A percentile compares a stretch with the other conserved stretches of the same genome.
Evolutionary conservation across 768 basidiomycete genomes (phyloP).

Genomic region (Trametopsis cervina): DNA sequence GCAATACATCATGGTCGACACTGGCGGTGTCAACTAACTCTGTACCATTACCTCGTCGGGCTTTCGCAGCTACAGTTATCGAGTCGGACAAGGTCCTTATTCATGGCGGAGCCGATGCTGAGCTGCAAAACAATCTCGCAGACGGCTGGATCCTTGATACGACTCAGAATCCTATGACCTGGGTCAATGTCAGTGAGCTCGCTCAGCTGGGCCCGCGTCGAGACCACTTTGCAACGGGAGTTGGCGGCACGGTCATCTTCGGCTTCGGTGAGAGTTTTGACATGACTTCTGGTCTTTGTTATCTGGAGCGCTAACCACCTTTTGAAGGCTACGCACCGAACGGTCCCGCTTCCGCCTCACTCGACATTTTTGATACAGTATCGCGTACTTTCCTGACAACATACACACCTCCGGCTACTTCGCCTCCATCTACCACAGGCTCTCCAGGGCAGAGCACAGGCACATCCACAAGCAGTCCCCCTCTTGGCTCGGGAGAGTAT

Average conservation of each 20-base stretch:
- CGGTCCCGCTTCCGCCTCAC: constrained; percentile 45
- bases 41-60: constrained; percentile 53
- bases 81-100: constrained; percentile 55
- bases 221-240: constrained; percentile 67
- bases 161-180: constrained; percentile 46
- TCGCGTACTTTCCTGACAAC: constrained; percentile 30
- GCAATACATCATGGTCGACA: constrained; percentile 42
- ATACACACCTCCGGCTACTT: constrained; percentile 28
- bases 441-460: constrained; percentile 16
- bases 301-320: background rate
- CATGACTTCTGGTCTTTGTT: background rate
- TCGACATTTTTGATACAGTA: constrained; percentile 44
- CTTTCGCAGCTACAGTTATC: constrained; percentile 49
- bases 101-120: constrained; percentile 69
- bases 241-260: constrained; percentile 60
- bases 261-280: constrained; percentile 64
- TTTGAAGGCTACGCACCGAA: constrained; percentile 19
- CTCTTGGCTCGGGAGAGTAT: constrained; percentile 9
- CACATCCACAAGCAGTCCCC: constrained; percentile 10
- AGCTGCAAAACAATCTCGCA: constrained; percentile 38
- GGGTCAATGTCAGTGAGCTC: constrained; percentile 46
- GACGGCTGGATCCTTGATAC: constrained; percentile 73
- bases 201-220: constrained; percentile 54
- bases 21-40: constrained; percentile 31
- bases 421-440: constrained; percentile 21